Evolutionary conservation across 2,329 filamentous ascomycete genomes (phyloP).

Genomic region (Colletotrichum godetiae): DNA sequence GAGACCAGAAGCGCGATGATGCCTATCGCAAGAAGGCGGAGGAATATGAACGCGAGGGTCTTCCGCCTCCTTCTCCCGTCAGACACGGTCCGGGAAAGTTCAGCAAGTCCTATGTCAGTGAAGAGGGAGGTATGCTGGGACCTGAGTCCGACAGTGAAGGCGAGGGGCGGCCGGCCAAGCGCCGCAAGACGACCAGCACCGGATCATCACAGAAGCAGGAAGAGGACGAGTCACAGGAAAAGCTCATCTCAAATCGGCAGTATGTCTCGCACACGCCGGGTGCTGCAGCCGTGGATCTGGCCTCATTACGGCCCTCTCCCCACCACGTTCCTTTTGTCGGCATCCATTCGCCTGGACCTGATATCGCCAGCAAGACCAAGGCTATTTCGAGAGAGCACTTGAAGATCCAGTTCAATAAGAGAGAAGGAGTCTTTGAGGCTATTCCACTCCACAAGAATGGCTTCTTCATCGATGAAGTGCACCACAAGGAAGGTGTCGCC

Average conservation of each 20-base stretch:
- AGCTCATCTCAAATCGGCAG: constrained; percentile 67
- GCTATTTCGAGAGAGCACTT: constrained; percentile 80
- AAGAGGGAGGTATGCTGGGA: constrained; percentile 76
- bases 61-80: constrained; percentile 64
- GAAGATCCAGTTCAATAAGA: constrained; percentile 76
- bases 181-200: constrained; percentile 58
- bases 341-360: constrained; percentile 76
- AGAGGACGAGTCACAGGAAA: constrained; percentile 56
- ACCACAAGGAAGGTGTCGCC: constrained; percentile 66
- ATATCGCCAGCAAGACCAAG: constrained; percentile 73
- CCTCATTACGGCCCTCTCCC: constrained; percentile 69
- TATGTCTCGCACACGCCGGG: constrained; percentile 71
- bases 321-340: constrained; percentile 74
- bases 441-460: constrained; percentile 72
- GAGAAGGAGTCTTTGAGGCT: constrained; percentile 73
- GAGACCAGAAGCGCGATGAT: constrained; percentile 60
- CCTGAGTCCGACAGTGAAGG: constrained; percentile 69
- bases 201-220: constrained; percentile 53
- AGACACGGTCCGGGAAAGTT: constrained; percentile 65
- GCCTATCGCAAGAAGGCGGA: constrained; percentile 57
- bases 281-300: constrained; percentile 69
- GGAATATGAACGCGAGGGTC: constrained; percentile 58
- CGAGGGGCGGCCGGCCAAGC: constrained; percentile 57
- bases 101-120: constrained; percentile 75
- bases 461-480: constrained; percentile 73